phyloP scores from a whole-genome alignment of 1,139 yeast species.

The Saccharomycopsis crataegensis region DNA sequence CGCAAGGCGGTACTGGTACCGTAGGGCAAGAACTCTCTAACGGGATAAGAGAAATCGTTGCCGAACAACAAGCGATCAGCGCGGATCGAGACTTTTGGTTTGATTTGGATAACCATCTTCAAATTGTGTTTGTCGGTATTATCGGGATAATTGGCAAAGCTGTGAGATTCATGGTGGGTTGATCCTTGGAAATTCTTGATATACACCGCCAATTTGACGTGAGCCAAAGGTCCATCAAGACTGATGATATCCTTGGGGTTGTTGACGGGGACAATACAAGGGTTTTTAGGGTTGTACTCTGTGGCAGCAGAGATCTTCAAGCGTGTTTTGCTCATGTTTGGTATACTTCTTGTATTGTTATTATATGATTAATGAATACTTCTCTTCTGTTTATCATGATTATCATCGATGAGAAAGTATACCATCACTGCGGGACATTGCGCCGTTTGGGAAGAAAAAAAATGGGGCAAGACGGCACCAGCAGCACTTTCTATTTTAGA shows the following conservation, averaged over 20 bases:
- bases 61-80: slow-evolving; percentile 58
- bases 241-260: background rate
- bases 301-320: too few relatives aligned
- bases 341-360: too few relatives aligned
- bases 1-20: slow-evolving; percentile 47
- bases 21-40: slow-evolving; percentile 55
- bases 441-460: too few relatives aligned
- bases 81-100: slow-evolving; percentile 35
- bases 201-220: slow-evolving; percentile 33
- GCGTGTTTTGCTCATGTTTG: too few relatives aligned
- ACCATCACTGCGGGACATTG: too few relatives aligned
- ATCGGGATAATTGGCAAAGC: background rate
- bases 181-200: slow-evolving; percentile 44
- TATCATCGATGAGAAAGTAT: too few relatives aligned
- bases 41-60: slow-evolving; percentile 58
- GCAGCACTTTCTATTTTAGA: too few relatives aligned
- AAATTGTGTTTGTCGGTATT: slow-evolving; percentile 26
- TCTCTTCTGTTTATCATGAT: too few relatives aligned
- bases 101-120: slow-evolving; percentile 28
- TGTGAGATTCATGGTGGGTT: slow-evolving; percentile 27
- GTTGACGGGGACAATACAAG: too few relatives aligned
- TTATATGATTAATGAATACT: too few relatives aligned
- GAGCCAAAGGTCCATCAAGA: background rate
- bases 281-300: too few relatives aligned
- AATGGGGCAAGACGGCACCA: too few relatives aligned